Percentiles rank a stretch among this genome's conserved stretches.
phyloP scores from a whole-genome alignment of 2,329 filamentous ascomycete species.

The Curvularia sp. region DNA sequence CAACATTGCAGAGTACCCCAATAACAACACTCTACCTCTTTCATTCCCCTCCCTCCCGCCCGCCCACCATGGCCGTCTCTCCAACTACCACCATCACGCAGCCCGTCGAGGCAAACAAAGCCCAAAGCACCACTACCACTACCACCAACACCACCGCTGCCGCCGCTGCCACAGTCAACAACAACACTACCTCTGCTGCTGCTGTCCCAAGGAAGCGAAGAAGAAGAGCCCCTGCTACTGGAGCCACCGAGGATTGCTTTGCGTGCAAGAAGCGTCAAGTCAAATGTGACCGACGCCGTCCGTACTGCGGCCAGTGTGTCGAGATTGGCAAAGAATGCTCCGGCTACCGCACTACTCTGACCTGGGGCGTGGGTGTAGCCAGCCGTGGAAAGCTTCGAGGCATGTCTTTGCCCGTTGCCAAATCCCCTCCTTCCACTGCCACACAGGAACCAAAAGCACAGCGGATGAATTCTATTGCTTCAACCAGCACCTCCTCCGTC shows the following conservation, averaged over 20 bases:
- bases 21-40: conserved; percentile 26
- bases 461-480: conserved; percentile 31
- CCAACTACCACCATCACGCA: conserved; percentile 43
- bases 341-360: conserved; percentile 95
- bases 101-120: conserved; percentile 44
- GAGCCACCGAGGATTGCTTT: conserved; percentile 94
- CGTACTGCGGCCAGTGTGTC: conserved; percentile 94
- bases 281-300: conserved; percentile 88
- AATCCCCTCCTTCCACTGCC: conserved; percentile 45
- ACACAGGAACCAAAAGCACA: conserved; percentile 43
- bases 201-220: conserved; percentile 68
- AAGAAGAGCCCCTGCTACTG: conserved; percentile 85
- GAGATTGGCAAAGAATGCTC: conserved; percentile 92
- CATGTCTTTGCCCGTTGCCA: conserved; percentile 73
- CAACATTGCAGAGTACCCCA: conserved; percentile 37
- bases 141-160: conserved; percentile 23
- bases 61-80: conserved; percentile 44
- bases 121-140: conserved; percentile 39
- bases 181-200: conserved; percentile 36
- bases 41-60: conserved; percentile 23
- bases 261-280: conserved; percentile 83
- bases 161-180: conserved; percentile 27
- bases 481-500: conserved; percentile 29
- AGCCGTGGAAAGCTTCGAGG: conserved; percentile 94
- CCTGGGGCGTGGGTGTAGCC: conserved; percentile 94